Base-by-base conservation (phyloP, 306 rosid species). In the Clitoria ternatea region DNA sequence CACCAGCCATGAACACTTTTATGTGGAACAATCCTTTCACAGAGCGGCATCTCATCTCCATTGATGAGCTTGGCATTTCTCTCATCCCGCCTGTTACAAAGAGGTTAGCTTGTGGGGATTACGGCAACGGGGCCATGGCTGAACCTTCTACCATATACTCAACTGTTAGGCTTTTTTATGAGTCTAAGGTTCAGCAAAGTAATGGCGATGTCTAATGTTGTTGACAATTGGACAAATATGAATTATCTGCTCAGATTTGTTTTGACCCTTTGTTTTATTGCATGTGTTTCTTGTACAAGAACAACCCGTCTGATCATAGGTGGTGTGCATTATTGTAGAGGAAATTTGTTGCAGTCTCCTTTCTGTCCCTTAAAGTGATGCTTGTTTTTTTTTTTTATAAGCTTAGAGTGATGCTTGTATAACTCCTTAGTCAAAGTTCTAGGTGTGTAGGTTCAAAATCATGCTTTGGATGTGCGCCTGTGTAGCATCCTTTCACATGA, bases 21-120 rank as follows among this genome's bases (percentile, higher is more conserved):
- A 94, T 94, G 99, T 94, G 99, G 97, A 87, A 80, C 65, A 91
- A 94, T 74, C 96, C 97, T 74, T 89, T 91, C 81, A 94, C 99
- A 0, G 99, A 91, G 74, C 87, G 91, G 37, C 99, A 91, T 83
- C 89, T 94, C 55, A 75, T 89, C 76, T 40, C 89, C 15, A 87
- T 89, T 36, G 97, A 94, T 4, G 97, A 94, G 77, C 97, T 94
- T 33, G 97, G 99, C 48, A 88, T 89, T 61, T 79, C 90, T 52
- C 95, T 94, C 77, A 91, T 94, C 62, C 95, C 91, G 8, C 97
- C 99, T 14, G 91, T 90, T 43, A 39, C 81, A 0, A 91, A 85
- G 86, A 85, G 92, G 71, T 74, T 87, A 69, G 96, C 99, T 48
- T 74, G 83, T 40, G 90, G 97, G 40, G 99, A 94, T 74, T 87